Evolutionary conservation across 768 basidiomycete genomes (phyloP), one percentile per base, ranked within the genome.

Genomic region (Naganishia friedmannii): DNA sequence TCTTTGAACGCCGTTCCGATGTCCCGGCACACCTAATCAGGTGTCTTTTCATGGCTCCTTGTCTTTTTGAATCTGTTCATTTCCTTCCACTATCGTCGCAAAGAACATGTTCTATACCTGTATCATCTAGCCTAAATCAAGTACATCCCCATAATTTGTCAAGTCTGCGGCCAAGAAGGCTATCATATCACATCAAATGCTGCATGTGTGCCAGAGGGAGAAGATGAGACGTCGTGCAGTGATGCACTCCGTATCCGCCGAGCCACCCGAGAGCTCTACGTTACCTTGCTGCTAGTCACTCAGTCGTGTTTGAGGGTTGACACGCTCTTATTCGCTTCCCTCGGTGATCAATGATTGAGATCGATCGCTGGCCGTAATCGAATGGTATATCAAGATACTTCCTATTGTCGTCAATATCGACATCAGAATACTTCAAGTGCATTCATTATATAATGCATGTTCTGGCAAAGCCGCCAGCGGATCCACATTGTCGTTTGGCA

Each of bases 401-500:
- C 42, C 42, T 42, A 2, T 8, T 5, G 12, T 37, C 34, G 12
- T 37, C 34, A 37, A 37, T n/a, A n/a, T n/a, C n/a, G 34, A 5
- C 12, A 42, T 8, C 42, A 42, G 15, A 13, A 5, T 42, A 17
- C 15, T 15, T 58, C 57, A 58, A 21, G 57, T 63, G 15, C 53
- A 53, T 66, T 54, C 57, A 48, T 56, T 54, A 32, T 53, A 55
- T 66, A 48, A 45, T n/a, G 32, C 19, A 51, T 8, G 4, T 42
- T 39, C 58, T 28, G 31, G 23, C 48, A 9, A 56, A 39, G 28
- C 5, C 12, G 13, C 31, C 2, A 17, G 19, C 48, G 72, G 65
- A 68, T 76, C 60, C 23, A 45, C 37, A 63, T 63, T 26, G 73
- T 74, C 1, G 26, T 37, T 34, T 13, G 37, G 60, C 9, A 10